A percentile compares a stretch with the other conserved stretches of the same genome.
Conservation (phyloP, 1,139 yeast species). For the Candida sanyaensis region DNA sequence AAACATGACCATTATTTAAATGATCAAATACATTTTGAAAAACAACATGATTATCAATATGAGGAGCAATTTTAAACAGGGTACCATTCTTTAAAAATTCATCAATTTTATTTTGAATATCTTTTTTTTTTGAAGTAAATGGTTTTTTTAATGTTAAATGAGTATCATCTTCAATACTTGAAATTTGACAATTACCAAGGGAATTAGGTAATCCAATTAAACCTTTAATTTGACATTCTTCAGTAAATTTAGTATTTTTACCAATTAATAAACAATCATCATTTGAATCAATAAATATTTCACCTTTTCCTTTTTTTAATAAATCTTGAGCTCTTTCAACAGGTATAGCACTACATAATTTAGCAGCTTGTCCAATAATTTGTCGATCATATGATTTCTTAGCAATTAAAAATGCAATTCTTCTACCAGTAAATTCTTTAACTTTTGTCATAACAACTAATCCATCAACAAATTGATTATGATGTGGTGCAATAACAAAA, state of each 20-base stretch:
- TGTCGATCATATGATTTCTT: conserved; percentile 56
- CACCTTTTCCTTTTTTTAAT: conserved; percentile 48
- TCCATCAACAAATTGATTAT: conserved; percentile 48
- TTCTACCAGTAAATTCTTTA: conserved; percentile 38
- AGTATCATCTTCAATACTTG: conserved; percentile 53
- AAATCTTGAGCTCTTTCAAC: conserved; percentile 76
- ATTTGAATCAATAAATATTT: conserved; percentile 34
- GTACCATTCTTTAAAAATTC: conserved; percentile 49
- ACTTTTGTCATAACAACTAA: conserved; percentile 43
- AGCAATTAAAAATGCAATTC: conserved; percentile 60
- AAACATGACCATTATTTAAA: conserved; percentile 54
- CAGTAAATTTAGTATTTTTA: conserved; percentile 48
- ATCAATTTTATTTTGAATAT: conserved; percentile 30
- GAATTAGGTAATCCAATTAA: conserved; percentile 62
- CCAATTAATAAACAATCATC: conserved; percentile 40
- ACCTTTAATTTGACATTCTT: conserved; percentile 50
- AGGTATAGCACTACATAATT: conserved; percentile 64
- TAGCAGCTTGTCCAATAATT: conserved; percentile 58
- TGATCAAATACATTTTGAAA: conserved; percentile 67
- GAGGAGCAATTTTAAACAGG: conserved; percentile 57
- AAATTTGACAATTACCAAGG: conserved; percentile 60
- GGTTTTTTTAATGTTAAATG: conserved; percentile 52
- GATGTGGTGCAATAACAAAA: conserved; percentile 50
- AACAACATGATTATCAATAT: conserved; percentile 59
- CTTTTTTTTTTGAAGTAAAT: conserved; percentile 32